A percentile compares a stretch with the other conserved stretches of the same genome.
Conservation (phyloP, 345 rosid species). For the Eucalyptus erythrocorys region DNA sequence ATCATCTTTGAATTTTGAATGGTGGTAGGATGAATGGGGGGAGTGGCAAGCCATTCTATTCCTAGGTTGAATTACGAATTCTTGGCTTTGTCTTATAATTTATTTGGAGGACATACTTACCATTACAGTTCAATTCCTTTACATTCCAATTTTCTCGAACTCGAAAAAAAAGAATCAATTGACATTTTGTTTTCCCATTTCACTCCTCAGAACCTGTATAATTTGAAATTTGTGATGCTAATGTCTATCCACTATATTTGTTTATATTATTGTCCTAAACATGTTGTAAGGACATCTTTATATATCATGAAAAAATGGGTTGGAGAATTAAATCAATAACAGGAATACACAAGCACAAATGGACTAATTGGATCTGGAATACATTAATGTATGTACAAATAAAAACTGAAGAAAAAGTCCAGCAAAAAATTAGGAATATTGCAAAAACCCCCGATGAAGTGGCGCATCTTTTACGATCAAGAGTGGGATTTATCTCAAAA, state of each 20-base stretch:
- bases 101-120: not conserved
- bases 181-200: not conserved
- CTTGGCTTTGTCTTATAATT: too few species aligned
- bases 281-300: not conserved
- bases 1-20: too few species aligned
- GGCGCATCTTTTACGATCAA: not conserved
- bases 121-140: not conserved
- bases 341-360: not conserved
- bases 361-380: not conserved
- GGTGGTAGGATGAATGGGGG: too few species aligned
- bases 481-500: not conserved
- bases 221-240: too few species aligned
- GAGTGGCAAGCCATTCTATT: too few species aligned
- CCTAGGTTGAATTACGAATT: too few species aligned
- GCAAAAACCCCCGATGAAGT: not conserved
- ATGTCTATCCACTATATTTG: too few species aligned
- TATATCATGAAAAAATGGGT: not conserved
- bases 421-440: not conserved
- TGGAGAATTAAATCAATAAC: not conserved
- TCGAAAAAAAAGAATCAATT: accelerated
- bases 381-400: not conserved
- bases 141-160: not conserved
- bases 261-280: not conserved
- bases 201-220: accelerated
- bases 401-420: not conserved